Evolutionary conservation across 169 alveolate species (phyloP), one percentile per base, ranked within the genome.

Genomic region (Babesia ovis): DNA sequence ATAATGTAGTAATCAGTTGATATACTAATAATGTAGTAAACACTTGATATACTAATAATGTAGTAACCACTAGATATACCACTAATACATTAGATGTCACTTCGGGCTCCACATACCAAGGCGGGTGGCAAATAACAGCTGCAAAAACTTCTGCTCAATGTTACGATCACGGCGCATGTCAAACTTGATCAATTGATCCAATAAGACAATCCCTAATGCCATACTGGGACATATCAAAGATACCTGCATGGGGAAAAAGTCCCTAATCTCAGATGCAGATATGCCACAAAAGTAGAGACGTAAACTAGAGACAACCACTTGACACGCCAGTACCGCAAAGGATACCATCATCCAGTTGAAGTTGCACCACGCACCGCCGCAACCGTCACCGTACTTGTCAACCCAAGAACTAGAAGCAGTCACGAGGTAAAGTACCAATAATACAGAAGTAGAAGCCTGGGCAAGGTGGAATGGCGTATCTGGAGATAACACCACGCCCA

Each of bases 21-120:
- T n/a, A n/a, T n/a, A n/a, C n/a, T n/a, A n/a, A n/a, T n/a, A n/a
- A n/a, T n/a, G n/a, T n/a, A n/a, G n/a, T n/a, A n/a, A n/a, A n/a
- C n/a, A n/a, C n/a, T n/a, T n/a, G n/a, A n/a, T n/a, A n/a, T n/a
- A n/a, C n/a, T n/a, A n/a, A n/a, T n/a, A n/a, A n/a, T n/a, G n/a
- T n/a, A n/a, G n/a, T n/a, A n/a, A n/a, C 46, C 8, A 39, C 27
- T 48, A 48, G 56, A 48, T 48, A 12, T 48, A 48, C 27, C 5
- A 18, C 20, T 48, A 18, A 6, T 6, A 18, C 14, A 12, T 5
- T 20, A 5, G 14, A 48, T 18, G 27, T 73, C 39, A 81, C 56
- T 81, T 81, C 27, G 89, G 89, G 46, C 84, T 68, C 89, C 89
- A 81, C 64, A 77, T 81, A 23, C 89, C 89, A 31, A 81, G 43